phyloP scores from a whole-genome alignment of 2,329 filamentous ascomycete species.

The Penicillium sp. region DNA sequence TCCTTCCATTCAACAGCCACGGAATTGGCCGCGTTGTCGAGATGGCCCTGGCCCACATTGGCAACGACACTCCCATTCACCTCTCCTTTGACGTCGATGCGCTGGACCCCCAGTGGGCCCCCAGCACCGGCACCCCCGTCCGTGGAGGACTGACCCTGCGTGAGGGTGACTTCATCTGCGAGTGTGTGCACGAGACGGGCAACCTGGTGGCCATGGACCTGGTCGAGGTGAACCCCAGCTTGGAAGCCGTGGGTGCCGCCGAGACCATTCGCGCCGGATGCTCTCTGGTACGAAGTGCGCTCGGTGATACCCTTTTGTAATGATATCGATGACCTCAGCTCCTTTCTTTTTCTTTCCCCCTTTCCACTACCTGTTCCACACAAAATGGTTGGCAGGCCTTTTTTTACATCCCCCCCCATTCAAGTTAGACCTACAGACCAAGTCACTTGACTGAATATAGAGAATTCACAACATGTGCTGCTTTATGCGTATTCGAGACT shows the following conservation, averaged over 20 bases:
- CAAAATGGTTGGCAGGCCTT: neutral
- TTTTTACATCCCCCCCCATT: too few relatives aligned
- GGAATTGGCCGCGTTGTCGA: conserved; percentile 95
- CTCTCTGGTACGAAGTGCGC: conserved; percentile 81
- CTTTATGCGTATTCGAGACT: too few relatives aligned
- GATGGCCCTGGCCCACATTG: conserved; percentile 96
- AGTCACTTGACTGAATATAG: too few relatives aligned
- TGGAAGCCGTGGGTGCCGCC: conserved; percentile 63
- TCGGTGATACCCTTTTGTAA: conserved; percentile 85
- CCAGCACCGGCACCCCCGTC: conserved; percentile 91
- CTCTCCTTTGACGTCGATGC: conserved; percentile 96
- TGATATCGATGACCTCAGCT: conserved; percentile 1
- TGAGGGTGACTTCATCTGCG: conserved; percentile 96
- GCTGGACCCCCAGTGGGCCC: conserved; percentile 91
- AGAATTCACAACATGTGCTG: too few relatives aligned
- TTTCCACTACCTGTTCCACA: neutral
- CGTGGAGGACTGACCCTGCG: conserved; percentile 86
- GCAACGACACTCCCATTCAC: conserved; percentile 90
- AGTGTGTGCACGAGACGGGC: conserved; percentile 73
- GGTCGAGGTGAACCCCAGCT: conserved; percentile 72
- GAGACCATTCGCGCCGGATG: conserved; percentile 89
- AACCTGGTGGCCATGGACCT: conserved; percentile 73
- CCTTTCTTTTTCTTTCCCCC: neutral
- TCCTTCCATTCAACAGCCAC: conserved; percentile 50
- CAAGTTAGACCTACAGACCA: too few relatives aligned